These are phyloP conservation scores for Rubroboletus satanas DNA, from an alignment of 768 basidiomycete genomes.

Conservation along the genomic window DNA sequence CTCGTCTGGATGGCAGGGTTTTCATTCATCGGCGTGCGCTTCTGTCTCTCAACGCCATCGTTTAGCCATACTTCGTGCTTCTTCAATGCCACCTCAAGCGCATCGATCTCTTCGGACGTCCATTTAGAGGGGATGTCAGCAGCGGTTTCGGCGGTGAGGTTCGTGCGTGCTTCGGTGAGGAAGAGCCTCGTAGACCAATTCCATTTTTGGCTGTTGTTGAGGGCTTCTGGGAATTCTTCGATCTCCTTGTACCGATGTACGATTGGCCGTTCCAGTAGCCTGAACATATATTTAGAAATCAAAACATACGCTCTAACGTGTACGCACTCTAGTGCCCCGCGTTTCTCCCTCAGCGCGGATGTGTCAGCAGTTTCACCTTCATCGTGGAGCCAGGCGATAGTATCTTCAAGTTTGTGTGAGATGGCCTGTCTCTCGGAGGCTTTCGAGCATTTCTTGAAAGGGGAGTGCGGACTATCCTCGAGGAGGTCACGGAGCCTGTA, in stretches of 20 bases:
- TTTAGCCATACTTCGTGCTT: constrained; percentile 85
- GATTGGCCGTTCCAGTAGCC: constrained; percentile 75
- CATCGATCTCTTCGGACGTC: constrained; percentile 82
- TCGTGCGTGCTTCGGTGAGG: constrained; percentile 72
- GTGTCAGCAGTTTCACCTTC: constrained; percentile 81
- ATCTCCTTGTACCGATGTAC: constrained; percentile 88
- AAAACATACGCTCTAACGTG: not conserved
- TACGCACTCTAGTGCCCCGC: constrained; percentile 77
- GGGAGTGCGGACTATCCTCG: constrained; percentile 58
- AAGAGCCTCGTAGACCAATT: constrained; percentile 87
- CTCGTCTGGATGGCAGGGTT: constrained; percentile 82
- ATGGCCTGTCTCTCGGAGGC: constrained; percentile 66
- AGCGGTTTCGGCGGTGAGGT: constrained; percentile 63
- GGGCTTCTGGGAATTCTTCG: constrained; percentile 74
- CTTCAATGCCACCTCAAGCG: constrained; percentile 68
- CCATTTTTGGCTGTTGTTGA: constrained; percentile 83
- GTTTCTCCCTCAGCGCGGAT: constrained; percentile 67
- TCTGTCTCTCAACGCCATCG: constrained; percentile 80
- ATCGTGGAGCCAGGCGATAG: constrained; percentile 80
- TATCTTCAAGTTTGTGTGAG: constrained; percentile 62
- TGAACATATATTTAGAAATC: constrained; percentile 28
- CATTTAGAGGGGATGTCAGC: constrained; percentile 69
- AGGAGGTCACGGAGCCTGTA: constrained; percentile 86
- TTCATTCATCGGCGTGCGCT: constrained; percentile 63
- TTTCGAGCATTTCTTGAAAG: constrained; percentile 85